phyloP scores from a whole-genome alignment of 2,329 filamentous ascomycete genomes.

The Mycosphaerella sp. region DNA sequence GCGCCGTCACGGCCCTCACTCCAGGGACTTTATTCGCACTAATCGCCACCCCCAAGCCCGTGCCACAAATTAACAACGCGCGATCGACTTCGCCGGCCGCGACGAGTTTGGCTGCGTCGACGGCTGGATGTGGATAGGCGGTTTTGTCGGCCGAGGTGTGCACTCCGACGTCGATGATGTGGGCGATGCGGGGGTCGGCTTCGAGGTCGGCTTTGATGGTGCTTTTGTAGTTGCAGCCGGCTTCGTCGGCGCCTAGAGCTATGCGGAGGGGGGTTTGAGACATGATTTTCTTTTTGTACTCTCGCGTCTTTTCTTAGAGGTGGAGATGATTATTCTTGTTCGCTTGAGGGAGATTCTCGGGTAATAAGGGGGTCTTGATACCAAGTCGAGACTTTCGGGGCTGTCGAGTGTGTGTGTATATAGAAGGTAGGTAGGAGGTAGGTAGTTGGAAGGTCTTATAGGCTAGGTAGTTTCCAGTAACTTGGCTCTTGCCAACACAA shows the following conservation, averaged over 20 bases:
- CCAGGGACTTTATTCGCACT: slow-evolving; percentile 83
- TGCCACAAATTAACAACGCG: slow-evolving; percentile 76
- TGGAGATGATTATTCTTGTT: too few relatives aligned
- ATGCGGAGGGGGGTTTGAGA: slow-evolving; percentile 40
- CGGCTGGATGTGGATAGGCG: slow-evolving; percentile 73
- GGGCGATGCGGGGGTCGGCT: slow-evolving; percentile 58
- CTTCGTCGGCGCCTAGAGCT: slow-evolving; percentile 61
- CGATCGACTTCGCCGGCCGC: slow-evolving; percentile 62
- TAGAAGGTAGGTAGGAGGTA: too few relatives aligned
- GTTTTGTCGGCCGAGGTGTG: slow-evolving; percentile 62
- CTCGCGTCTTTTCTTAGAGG: too few relatives aligned
- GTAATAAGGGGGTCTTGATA: slow-evolving; percentile 21
- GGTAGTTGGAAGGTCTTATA: too few relatives aligned
- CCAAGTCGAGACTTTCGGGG: slow-evolving; percentile 16
- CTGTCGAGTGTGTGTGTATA: slow-evolving; percentile 14
- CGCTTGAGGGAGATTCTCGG: slow-evolving; percentile 10
- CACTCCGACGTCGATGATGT: slow-evolving; percentile 69
- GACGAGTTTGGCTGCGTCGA: slow-evolving; percentile 62
- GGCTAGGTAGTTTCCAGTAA: slow-evolving; percentile 25
- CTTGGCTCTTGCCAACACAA: slow-evolving; percentile 26
- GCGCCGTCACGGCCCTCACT: slow-evolving; percentile 79
- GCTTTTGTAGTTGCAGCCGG: slow-evolving; percentile 72
- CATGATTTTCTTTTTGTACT: slow-evolving; percentile 15
- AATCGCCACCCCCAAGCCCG: slow-evolving; percentile 80
- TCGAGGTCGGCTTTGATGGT: slow-evolving; percentile 68